Percentiles rank a stretch among this genome's conserved stretches.
Conservation (phyloP, 345 rosid genomes). For the Populus tremula region DNA sequence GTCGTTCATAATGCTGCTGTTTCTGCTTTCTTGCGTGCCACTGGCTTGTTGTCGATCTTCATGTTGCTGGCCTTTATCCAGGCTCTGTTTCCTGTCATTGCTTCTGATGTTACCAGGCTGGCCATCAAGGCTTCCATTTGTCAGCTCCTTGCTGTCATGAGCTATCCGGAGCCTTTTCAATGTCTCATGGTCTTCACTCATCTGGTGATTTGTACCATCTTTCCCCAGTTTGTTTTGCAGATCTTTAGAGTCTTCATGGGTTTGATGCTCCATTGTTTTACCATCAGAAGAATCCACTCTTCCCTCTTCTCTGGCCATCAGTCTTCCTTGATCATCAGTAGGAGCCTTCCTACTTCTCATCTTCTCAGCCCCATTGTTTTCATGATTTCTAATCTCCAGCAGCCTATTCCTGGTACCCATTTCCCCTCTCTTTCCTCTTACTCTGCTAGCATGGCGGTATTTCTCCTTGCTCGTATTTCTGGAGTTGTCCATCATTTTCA, state of each 20-base stretch:
- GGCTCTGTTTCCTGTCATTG: conserved; percentile 2
- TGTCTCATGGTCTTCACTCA: conserved; percentile 4
- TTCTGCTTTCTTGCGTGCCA: background rate
- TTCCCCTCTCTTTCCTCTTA: conserved; percentile 37
- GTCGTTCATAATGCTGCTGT: conserved; percentile 2
- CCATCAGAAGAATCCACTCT: background rate
- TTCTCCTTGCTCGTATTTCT: conserved; percentile 11
- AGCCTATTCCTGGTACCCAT: conserved; percentile 30
- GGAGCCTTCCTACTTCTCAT: conserved; percentile 10
- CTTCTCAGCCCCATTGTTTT: background rate
- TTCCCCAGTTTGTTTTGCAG: background rate
- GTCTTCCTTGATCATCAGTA: background rate
- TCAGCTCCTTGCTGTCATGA: background rate
- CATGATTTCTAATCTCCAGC: conserved; percentile 21
- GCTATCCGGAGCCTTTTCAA: background rate
- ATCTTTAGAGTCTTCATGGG: conserved; percentile 12
- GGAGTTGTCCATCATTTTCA: conserved; percentile 17
- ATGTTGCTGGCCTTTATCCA: conserved; percentile 9
- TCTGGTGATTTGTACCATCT: background rate
- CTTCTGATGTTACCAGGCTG: background rate
- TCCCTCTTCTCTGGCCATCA: conserved; percentile 14
- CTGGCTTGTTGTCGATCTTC: conserved; percentile 23
- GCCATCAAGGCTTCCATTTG: conserved; percentile 1
- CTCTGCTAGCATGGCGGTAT: conserved; percentile 16
- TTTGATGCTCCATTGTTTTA: conserved; percentile 12